phyloP scores from a whole-genome alignment of 2,329 filamentous ascomycete genomes.

The Zelopaecilomyces penicillatus region DNA sequence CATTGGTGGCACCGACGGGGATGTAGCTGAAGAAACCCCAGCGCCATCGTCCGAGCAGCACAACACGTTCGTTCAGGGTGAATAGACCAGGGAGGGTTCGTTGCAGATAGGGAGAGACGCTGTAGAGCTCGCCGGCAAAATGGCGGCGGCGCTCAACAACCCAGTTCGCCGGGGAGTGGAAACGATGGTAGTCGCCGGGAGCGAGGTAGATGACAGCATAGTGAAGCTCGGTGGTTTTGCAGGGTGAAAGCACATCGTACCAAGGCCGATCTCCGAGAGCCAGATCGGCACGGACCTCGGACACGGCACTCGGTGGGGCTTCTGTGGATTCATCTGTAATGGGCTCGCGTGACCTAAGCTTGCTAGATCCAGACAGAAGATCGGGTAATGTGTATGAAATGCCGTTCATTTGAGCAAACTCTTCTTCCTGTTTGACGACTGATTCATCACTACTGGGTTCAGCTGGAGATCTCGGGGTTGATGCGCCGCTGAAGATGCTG shows the following conservation, averaged over 20 bases:
- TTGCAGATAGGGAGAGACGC: constrained; percentile 89
- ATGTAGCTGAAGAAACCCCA: constrained; percentile 97
- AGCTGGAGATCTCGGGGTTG: constrained; percentile 16
- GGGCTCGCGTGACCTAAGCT: constrained; percentile 18
- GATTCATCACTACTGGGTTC: constrained; percentile 47
- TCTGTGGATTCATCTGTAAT: constrained; percentile 66
- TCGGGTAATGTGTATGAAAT: constrained; percentile 90
- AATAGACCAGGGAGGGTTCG: constrained; percentile 88
- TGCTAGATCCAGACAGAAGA: constrained; percentile 64
- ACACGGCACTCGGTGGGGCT: constrained; percentile 59
- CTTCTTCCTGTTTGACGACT: constrained; percentile 70
- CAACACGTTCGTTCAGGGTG: constrained; percentile 92
- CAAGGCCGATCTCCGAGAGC: constrained; percentile 63
- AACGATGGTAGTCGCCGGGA: constrained; percentile 95
- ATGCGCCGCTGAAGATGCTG: constrained; percentile 38
- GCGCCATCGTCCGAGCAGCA: constrained; percentile 86
- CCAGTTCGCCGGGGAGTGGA: constrained; percentile 93
- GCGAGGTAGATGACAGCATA: constrained; percentile 95
- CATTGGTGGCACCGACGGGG: constrained; percentile 93
- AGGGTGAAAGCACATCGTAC: constrained; percentile 57
- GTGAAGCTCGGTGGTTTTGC: constrained; percentile 67
- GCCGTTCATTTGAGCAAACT: constrained; percentile 89
- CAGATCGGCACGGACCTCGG: constrained; percentile 75
- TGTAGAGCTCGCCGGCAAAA: constrained; percentile 93
- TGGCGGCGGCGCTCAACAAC: constrained; percentile 91